Percentiles rank a stretch among this genome's conserved stretches.
Conservation (phyloP, 345 rosid species). For the Streptanthus diversifolius region DNA sequence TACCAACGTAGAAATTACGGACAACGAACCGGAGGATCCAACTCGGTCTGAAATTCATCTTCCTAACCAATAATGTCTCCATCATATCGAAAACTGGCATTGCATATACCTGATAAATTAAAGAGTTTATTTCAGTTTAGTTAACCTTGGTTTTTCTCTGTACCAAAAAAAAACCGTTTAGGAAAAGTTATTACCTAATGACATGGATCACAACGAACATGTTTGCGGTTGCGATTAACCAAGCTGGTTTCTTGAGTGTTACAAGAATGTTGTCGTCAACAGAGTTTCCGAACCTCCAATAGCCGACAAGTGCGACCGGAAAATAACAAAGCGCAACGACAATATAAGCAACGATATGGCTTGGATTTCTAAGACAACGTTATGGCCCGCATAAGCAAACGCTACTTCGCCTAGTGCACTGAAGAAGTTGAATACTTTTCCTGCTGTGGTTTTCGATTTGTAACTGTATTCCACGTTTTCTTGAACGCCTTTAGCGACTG, state of each 20-base stretch:
- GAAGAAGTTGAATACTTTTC: slow-evolving; percentile 58
- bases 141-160: not conserved
- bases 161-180: not conserved
- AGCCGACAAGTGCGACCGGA: slow-evolving; percentile 70
- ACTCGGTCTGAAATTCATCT: slow-evolving; percentile 44
- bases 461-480: slow-evolving; percentile 52
- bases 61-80: slow-evolving; percentile 55
- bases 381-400: slow-evolving; percentile 79
- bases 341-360: slow-evolving; percentile 70
- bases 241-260: slow-evolving; percentile 54
- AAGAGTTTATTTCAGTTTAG: not conserved
- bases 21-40: slow-evolving; percentile 42
- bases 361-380: slow-evolving; percentile 76
- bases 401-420: slow-evolving; percentile 63
- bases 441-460: slow-evolving; percentile 37
- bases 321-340: slow-evolving; percentile 74
- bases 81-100: slow-evolving; percentile 75
- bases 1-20: slow-evolving; percentile 53
- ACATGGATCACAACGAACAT: slow-evolving; percentile 74
- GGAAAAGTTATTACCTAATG: slow-evolving; percentile 56
- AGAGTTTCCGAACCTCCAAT: slow-evolving; percentile 52
- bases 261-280: slow-evolving; percentile 56
- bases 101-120: slow-evolving; percentile 46
- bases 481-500: slow-evolving; percentile 49
- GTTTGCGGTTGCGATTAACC: slow-evolving; percentile 71